Conservation (phyloP, 805 yeast species). For the Candida bentonensis region DNA sequence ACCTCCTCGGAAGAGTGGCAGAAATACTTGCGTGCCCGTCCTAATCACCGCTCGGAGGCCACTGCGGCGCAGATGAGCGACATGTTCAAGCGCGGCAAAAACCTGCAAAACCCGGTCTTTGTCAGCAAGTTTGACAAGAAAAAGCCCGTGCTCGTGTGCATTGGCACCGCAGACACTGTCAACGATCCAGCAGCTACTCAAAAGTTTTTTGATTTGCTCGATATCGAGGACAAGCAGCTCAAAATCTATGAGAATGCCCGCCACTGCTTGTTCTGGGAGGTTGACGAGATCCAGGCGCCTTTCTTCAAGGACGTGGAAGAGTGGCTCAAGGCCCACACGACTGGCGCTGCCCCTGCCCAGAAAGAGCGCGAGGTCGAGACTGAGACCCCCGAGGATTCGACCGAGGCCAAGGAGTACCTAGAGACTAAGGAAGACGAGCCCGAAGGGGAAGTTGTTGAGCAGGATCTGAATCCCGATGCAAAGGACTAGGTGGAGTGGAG, state of each 20-base stretch:
- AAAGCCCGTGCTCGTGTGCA: slow-evolving; percentile 22
- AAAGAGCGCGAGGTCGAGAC: not conserved
- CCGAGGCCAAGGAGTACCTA: not conserved
- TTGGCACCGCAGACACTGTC: slow-evolving; percentile 26
- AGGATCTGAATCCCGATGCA: not conserved
- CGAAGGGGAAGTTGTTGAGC: not conserved
- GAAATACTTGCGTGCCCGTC: slow-evolving; percentile 14
- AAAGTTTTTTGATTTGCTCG: slow-evolving; percentile 7
- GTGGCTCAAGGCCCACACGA: slow-evolving; percentile 11
- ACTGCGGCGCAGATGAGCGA: slow-evolving; percentile 21
- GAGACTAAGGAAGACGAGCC: not conserved
- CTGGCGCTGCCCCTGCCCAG: not conserved
- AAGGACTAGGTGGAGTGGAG: not conserved
- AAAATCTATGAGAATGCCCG: slow-evolving; percentile 10
- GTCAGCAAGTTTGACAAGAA: slow-evolving; percentile 17
- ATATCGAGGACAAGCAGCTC: slow-evolving; percentile 12
- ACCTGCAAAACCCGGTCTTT: slow-evolving; percentile 17
- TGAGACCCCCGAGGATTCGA: not conserved
- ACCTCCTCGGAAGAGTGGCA: slow-evolving; percentile 17
- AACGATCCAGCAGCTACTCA: slow-evolving; percentile 10
- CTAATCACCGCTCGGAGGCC: slow-evolving; percentile 7
- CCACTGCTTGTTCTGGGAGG: slow-evolving; percentile 14
- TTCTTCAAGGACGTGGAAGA: slow-evolving; percentile 7
- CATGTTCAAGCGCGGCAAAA: slow-evolving; percentile 22
- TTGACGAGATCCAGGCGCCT: slow-evolving; percentile 7